These are phyloP conservation scores for Fusarium mexicanum DNA, from an alignment of 2,329 filamentous ascomycete species.

Conservation along the genomic window DNA sequence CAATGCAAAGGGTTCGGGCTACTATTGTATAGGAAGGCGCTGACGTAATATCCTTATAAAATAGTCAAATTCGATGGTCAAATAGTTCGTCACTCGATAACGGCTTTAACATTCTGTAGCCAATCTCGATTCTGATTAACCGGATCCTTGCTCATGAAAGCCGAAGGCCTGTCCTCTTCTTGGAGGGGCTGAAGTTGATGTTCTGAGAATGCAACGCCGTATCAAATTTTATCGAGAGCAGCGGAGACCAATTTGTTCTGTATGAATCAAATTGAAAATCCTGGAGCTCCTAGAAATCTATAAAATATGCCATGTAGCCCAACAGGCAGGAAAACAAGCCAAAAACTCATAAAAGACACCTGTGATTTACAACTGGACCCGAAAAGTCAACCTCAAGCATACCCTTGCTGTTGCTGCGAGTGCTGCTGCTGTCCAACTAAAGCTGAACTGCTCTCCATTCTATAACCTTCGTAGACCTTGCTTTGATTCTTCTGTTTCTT, in stretches of 20 bases:
- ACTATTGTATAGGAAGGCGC: not conserved
- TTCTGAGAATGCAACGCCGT: too few relatives aligned
- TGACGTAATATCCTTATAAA: not conserved
- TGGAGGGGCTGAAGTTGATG: too few relatives aligned
- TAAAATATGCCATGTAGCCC: not conserved
- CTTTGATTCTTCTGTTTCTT: slow-evolving; percentile 19
- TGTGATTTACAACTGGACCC: not conserved
- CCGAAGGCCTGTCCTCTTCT: too few relatives aligned
- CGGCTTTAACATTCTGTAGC: too few relatives aligned
- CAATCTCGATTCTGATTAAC: not conserved
- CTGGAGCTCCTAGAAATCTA: not conserved
- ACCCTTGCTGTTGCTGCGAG: not conserved
- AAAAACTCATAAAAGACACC: not conserved
- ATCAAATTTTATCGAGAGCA: not conserved
- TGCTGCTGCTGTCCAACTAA: not conserved
- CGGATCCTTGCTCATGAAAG: not conserved
- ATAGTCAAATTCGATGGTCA: slow-evolving; percentile 10
- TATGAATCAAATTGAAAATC: not conserved
- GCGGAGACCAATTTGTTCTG: not conserved
- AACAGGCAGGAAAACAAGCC: not conserved
- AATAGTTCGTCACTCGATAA: not conserved
- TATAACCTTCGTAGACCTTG: slow-evolving; percentile 6
- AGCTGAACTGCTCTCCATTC: slow-evolving; percentile 10
- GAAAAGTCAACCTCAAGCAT: not conserved
- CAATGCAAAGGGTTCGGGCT: not conserved